A percentile compares a stretch with the other conserved stretches of the same genome.
Conservation (phyloP, 1,284 basidiomycete species). For the Bondarzewia mesenterica region DNA sequence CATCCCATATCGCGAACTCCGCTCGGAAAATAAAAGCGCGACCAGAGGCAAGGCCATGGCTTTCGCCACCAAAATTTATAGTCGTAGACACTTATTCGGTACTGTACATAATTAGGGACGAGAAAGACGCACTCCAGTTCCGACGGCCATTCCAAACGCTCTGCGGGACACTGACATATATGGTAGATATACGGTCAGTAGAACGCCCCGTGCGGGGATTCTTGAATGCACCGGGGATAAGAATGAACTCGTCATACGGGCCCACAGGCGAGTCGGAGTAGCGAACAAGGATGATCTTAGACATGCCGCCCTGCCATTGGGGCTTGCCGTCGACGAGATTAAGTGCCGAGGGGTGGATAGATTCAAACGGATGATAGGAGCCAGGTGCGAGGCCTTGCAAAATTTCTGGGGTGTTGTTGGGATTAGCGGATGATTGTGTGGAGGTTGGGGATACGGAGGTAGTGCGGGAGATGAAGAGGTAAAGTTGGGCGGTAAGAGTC, state of each 20-base stretch:
- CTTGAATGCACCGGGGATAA: background rate
- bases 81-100: too few species aligned
- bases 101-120: too few species aligned
- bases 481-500: conserved; percentile 5
- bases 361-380: conserved; percentile 8
- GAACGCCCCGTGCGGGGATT: conserved; percentile 3
- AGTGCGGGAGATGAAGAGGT: conserved; percentile 1
- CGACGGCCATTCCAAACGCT: conserved; percentile 10
- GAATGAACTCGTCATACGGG: conserved; percentile 12
- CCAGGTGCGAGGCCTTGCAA: conserved; percentile 9
- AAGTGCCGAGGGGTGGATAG: conserved; percentile 10
- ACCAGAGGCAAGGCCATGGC: too few species aligned
- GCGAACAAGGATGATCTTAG: conserved; percentile 3
- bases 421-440: background rate
- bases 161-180: conserved; percentile 8
- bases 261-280: conserved; percentile 10
- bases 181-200: conserved; percentile 7
- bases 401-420: conserved; percentile 4
- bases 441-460: background rate
- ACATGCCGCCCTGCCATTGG: conserved; percentile 6
- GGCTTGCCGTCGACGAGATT: conserved; percentile 2
- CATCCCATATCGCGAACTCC: too few species aligned
- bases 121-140: conserved; percentile 9
- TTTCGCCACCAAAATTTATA: too few species aligned
- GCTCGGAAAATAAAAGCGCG: too few species aligned